Evolutionary conservation across 768 basidiomycete species (phyloP).

Genomic region (Tephrocybe sp.): DNA sequence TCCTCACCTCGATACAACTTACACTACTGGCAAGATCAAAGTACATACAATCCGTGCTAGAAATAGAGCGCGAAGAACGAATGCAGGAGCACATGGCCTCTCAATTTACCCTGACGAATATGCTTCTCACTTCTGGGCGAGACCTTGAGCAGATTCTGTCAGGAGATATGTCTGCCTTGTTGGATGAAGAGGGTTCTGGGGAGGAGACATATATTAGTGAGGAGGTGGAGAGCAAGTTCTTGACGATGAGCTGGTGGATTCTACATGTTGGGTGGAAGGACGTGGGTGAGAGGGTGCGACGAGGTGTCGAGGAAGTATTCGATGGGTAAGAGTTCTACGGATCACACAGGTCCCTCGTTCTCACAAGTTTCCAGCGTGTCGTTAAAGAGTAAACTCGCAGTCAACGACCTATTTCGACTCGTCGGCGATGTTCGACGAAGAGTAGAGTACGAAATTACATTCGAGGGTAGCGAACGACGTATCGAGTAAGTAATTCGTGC

Average conservation of each 20-base stretch:
- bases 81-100: conserved; percentile 42
- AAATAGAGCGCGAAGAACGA: conserved; percentile 59
- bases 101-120: conserved; percentile 36
- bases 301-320: conserved; percentile 79
- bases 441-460: conserved; percentile 71
- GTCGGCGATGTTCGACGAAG: conserved; percentile 71
- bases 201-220: conserved; percentile 42
- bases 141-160: conserved; percentile 23
- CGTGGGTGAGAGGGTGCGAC: conserved; percentile 67
- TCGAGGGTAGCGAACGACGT: conserved; percentile 54
- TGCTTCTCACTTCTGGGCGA: conserved; percentile 29
- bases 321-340: conserved; percentile 55
- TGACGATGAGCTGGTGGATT: conserved; percentile 92
- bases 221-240: conserved; percentile 73
- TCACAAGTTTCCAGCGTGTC: conserved; percentile 56
- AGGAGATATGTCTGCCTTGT: conserved; percentile 18
- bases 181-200: conserved; percentile 21
- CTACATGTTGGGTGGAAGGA: conserved; percentile 90
- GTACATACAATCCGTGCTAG: conserved; percentile 69
- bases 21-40: conserved; percentile 78
- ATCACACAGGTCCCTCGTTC: not conserved
- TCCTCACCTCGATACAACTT: conserved; percentile 87
- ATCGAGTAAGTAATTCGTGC: conserved; percentile 43
- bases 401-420: conserved; percentile 65
- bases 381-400: conserved; percentile 71